Base-by-base conservation (phyloP, 164 flowering plant species). In the Liriodendron chinense region DNA sequence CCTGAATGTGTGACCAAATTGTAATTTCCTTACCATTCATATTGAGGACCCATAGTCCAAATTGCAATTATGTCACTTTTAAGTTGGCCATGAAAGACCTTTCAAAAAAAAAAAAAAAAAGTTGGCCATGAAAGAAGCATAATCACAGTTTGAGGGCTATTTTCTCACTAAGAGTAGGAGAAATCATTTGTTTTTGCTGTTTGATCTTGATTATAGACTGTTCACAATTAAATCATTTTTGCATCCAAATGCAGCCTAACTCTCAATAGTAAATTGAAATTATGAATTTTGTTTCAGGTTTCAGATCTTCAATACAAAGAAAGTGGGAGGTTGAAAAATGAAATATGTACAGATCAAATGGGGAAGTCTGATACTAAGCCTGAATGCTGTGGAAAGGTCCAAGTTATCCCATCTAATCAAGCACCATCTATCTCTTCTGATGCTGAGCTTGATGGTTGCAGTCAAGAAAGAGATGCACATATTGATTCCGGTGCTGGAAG, bases 401-500 rank as follows among this genome's bases (percentile, higher is more conserved):
- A 85, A 75, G 75, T 59, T 67, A 83, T 79, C 69, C 76, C 80
- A 47, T 56, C 84, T 75, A 83, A 77, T 81, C 90, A 83, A 43
- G 78, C 77, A 62, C 73, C 84, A 7, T 81, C 79, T 71, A 34
- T 81, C 22, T 80, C 88, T 48, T 81, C 89, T 25, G 72, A 74
- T 75, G 76, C 7, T 64, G 86, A 76, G 67, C 81, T 81, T 74
- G 80, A 83, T 74, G 92, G 83, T 50, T 85, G 87, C 87, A 76
- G 71, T 80, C 84, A 85, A 78, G 80, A 83, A 47, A 79, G 77
- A 67, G 70, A 82, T 2, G 4, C 78, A 49, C 62, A 28, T 71
- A 68, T 69, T 71, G 69, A 77, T 25, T 75, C 87, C 21, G 78
- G 82, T 78, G 78, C 78, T 47, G 85, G 80, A 79, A 85, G 84